These are phyloP conservation scores for Gossypium lobatum DNA, from an alignment of 441 rosid genomes.

Conservation along the genomic window DNA sequence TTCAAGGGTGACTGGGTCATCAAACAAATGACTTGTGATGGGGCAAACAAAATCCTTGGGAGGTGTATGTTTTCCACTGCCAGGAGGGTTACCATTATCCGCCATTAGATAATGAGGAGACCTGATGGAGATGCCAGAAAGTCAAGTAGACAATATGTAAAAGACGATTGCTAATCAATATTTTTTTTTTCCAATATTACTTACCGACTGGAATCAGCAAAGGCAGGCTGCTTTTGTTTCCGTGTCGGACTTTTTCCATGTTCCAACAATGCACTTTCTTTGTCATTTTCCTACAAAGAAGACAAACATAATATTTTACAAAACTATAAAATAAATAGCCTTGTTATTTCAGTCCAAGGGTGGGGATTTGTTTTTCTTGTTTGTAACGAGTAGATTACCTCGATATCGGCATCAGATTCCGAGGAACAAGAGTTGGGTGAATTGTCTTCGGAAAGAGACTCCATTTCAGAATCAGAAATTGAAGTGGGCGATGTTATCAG, in stretches of 20 bases:
- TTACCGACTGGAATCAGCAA: constrained; percentile 43
- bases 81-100: constrained; percentile 33
- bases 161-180: constrained; percentile 5
- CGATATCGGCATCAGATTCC: constrained; percentile 33
- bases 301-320: constrained; percentile 18
- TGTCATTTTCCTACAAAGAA: constrained; percentile 41
- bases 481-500: constrained; percentile 13
- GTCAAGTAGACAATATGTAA: constrained; percentile 10
- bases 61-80: constrained; percentile 42
- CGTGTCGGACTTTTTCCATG: constrained; percentile 21
- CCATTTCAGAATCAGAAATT: constrained; percentile 34
- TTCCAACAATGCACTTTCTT: constrained; percentile 30
- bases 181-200: constrained; percentile 15
- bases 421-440: constrained; percentile 22
- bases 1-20: constrained; percentile 73
- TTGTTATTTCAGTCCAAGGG: constrained; percentile 30
- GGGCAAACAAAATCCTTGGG: constrained; percentile 77
- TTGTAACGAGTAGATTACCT: constrained; percentile 34
- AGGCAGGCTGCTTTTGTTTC: constrained; percentile 29
- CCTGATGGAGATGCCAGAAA: constrained; percentile 25
- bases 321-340: constrained; percentile 20
- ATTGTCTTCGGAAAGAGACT: constrained; percentile 24
- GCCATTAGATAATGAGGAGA: constrained; percentile 41
- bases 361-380: constrained; percentile 19
- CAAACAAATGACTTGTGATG: constrained; percentile 54